phyloP scores from a whole-genome alignment of 371 early-diverging fungal genomes.

The Mucor indicus region DNA sequence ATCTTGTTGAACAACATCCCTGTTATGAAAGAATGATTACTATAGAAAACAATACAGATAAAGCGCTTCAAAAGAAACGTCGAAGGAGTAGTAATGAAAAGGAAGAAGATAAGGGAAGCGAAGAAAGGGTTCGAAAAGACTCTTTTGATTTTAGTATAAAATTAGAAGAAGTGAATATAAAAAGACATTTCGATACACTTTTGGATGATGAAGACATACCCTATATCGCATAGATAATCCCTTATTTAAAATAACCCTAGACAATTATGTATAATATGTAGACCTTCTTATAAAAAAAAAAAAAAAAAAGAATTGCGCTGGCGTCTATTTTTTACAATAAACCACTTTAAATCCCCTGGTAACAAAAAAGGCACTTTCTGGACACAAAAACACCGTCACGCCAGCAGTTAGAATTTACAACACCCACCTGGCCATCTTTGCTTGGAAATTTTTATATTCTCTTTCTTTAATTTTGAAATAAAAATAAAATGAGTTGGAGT shows the following conservation, averaged over 20 bases:
- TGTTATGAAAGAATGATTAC: constrained; percentile 28
- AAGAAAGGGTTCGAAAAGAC: not conserved
- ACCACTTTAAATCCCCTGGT: too few species aligned
- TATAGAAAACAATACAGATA: not conserved
- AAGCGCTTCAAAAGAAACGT: constrained; percentile 14
- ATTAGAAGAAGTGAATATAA: constrained; percentile 31
- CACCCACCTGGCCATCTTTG: too few species aligned
- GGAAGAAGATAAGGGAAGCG: not conserved
- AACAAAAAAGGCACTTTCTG: too few species aligned
- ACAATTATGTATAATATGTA: too few species aligned
- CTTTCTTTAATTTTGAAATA: not conserved
- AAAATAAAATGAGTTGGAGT: constrained; percentile 33
- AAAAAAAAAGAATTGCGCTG: too few species aligned
- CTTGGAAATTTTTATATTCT: not conserved
- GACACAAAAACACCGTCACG: too few species aligned
- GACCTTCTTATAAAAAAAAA: too few species aligned
- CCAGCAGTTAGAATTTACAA: too few species aligned
- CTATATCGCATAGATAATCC: constrained; percentile 47
- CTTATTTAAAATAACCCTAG: too few species aligned
- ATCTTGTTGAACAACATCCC: constrained; percentile 73
- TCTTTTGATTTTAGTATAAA: constrained; percentile 7
- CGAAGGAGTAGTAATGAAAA: constrained; percentile 18
- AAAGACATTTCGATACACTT: constrained; percentile 42
- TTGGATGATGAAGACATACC: constrained; percentile 37
- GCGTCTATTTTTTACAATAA: too few species aligned